Evolutionary conservation across 2,329 filamentous ascomycete genomes (phyloP).

Genomic region (Diaporthe destruens): DNA sequence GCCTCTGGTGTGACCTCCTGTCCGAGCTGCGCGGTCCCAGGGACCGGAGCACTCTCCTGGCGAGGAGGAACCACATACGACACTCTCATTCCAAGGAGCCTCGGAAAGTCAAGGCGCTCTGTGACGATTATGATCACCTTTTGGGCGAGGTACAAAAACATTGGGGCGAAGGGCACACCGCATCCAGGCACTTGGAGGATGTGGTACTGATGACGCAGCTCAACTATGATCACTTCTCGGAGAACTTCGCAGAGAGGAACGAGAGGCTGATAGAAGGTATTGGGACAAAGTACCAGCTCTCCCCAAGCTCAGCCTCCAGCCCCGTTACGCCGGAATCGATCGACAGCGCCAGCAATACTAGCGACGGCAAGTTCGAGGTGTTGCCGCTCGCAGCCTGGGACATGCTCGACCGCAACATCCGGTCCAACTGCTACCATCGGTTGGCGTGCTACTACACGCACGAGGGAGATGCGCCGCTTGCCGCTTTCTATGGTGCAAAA

Average conservation of each 20-base stretch:
- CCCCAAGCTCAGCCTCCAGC: conserved; percentile 1
- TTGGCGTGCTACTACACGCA: conserved; percentile 32
- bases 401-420: conserved; percentile 41
- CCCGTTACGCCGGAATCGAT: conserved; percentile 15
- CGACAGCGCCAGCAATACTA: neutral
- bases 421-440: conserved; percentile 41
- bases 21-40: conserved; percentile 38
- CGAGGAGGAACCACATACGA: conserved; percentile 42
- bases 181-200: conserved; percentile 41
- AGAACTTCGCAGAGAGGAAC: conserved; percentile 38
- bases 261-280: conserved; percentile 36
- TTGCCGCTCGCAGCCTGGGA: conserved; percentile 37
- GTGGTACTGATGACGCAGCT: conserved; percentile 40
- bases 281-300: conserved; percentile 37
- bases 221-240: conserved; percentile 40
- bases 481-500: conserved; percentile 17
- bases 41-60: conserved; percentile 43
- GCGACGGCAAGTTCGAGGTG: neutral
- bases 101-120: conserved; percentile 26
- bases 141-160: conserved; percentile 35
- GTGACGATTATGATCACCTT: conserved; percentile 40
- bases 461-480: conserved; percentile 9
- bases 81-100: conserved; percentile 34
- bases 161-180: conserved; percentile 38
- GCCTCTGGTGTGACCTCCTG: conserved; percentile 42